Evolutionary conservation across 805 yeast genomes (phyloP).

Genomic region (Ascoidea tarda): DNA sequence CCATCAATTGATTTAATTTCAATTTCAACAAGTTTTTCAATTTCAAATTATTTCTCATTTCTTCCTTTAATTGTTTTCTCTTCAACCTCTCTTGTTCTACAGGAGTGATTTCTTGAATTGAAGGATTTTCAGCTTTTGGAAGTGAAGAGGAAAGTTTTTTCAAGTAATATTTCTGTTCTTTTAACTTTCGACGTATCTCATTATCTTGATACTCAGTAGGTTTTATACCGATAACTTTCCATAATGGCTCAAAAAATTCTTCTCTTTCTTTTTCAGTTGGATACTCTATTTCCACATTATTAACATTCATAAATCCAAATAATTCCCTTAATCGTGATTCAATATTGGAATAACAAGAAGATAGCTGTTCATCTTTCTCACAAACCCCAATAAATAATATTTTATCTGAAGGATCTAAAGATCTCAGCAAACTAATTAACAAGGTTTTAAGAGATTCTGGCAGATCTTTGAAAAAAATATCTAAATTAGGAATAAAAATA

Average conservation of each 20-base stretch:
- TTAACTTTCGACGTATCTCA: conserved; percentile 25
- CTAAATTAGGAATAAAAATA: conserved; percentile 68
- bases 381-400: conserved; percentile 64
- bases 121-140: conserved; percentile 22
- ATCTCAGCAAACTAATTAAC: conserved; percentile 51
- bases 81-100: conserved; percentile 18
- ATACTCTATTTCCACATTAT: conserved; percentile 27
- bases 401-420: conserved; percentile 57
- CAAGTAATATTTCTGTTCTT: conserved; percentile 17
- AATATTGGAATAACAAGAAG: conserved; percentile 19
- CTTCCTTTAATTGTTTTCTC: conserved; percentile 32
- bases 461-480: conserved; percentile 58
- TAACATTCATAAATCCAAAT: conserved; percentile 41
- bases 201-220: conserved; percentile 63
- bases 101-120: conserved; percentile 72
- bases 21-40: conserved; percentile 76
- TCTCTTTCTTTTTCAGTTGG: conserved; percentile 35
- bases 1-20: conserved; percentile 80
- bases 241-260: conserved; percentile 41
- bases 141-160: conserved; percentile 22
- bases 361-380: conserved; percentile 29
- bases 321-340: conserved; percentile 21
- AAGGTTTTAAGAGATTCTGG: conserved; percentile 61
- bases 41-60: conserved; percentile 57
- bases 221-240: conserved; percentile 41